Conservation (phyloP, 306 rosid species). For the Quercus aquifolioides region DNA sequence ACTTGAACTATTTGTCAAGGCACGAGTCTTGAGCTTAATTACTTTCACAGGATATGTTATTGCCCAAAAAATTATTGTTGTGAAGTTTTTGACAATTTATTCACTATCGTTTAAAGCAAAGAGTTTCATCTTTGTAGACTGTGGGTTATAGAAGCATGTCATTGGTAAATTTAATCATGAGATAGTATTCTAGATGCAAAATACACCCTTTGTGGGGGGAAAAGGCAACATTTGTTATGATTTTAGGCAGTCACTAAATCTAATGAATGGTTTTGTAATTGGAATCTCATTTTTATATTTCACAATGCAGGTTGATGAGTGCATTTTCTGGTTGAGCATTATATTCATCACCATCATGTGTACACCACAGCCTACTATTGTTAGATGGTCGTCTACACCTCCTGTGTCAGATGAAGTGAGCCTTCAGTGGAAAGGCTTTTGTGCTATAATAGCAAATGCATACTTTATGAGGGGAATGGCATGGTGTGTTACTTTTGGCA, state of each 20-base stretch:
- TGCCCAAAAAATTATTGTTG: not conserved
- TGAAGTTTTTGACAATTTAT: not conserved
- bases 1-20: constrained; percentile 4
- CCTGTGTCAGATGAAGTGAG: constrained; percentile 84
- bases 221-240: not conserved
- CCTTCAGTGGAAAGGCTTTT: constrained; percentile 97
- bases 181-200: constrained; percentile 5
- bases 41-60: constrained; percentile 1
- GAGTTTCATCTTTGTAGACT: not conserved
- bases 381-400: constrained; percentile 92
- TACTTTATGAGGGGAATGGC: constrained; percentile 96
- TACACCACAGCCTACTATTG: constrained; percentile 93
- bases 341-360: constrained; percentile 91
- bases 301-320: constrained; percentile 72
- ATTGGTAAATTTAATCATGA: not conserved
- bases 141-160: not conserved
- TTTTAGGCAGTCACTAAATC: constrained; percentile 2
- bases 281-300: constrained; percentile 8
- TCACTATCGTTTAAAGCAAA: not conserved
- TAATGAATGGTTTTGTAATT: not conserved
- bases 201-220: not conserved
- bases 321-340: constrained; percentile 94
- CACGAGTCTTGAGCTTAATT: not conserved
- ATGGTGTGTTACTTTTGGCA: constrained; percentile 53
- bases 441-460: constrained; percentile 95